Conservation (phyloP, 2,329 filamentous ascomycete species). For the Lasiodiplodia sp. region DNA sequence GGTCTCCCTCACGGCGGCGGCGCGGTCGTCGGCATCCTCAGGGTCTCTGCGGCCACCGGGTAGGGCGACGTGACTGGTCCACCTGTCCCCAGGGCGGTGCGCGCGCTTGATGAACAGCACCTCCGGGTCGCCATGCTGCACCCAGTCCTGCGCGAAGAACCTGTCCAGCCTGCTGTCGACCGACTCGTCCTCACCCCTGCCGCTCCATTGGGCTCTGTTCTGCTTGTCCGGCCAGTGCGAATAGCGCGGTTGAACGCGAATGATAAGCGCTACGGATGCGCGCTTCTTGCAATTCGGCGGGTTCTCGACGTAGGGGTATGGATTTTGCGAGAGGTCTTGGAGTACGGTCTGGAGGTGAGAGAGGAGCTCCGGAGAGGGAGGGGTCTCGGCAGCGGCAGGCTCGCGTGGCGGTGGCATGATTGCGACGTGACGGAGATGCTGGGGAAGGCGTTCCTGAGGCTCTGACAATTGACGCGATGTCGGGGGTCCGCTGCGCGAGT, state of each 20-base stretch:
- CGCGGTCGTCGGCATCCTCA: constrained; percentile 67
- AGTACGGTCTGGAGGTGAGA: constrained; percentile 52
- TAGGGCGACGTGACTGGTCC: constrained; percentile 73
- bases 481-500: constrained; percentile 1
- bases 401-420: constrained; percentile 25
- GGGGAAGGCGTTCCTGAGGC: constrained; percentile 15
- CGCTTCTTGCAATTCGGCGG: constrained; percentile 62
- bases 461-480: not conserved
- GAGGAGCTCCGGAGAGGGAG: constrained; percentile 40
- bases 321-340: constrained; percentile 51
- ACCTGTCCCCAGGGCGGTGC: constrained; percentile 69
- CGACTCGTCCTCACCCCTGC: constrained; percentile 31
- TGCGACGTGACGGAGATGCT: constrained; percentile 14
- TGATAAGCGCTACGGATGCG: constrained; percentile 70
- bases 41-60: constrained; percentile 73
- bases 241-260: constrained; percentile 67
- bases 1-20: constrained; percentile 69
- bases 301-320: constrained; percentile 58
- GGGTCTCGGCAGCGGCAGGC: constrained; percentile 19
- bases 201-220: not conserved
- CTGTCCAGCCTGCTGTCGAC: constrained; percentile 56
- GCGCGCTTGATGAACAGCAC: constrained; percentile 76
- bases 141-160: constrained; percentile 72
- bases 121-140: constrained; percentile 70
- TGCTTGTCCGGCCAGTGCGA: constrained; percentile 56